Base-by-base conservation (phyloP, 768 basidiomycete species). In the Suillus clintonianus region DNA sequence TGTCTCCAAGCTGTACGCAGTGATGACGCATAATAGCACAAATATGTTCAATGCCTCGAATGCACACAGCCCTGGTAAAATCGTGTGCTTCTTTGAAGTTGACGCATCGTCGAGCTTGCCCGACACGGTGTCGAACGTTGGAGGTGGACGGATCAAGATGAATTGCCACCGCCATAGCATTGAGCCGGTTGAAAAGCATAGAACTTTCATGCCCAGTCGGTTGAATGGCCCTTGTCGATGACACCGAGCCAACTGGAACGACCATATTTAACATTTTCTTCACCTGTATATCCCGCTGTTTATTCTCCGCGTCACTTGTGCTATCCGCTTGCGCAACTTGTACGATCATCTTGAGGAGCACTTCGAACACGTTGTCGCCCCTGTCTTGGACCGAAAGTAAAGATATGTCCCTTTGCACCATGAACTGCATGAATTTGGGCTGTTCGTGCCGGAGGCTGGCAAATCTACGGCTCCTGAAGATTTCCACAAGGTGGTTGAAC, bases 271-370 rank as follows among this genome's bases (percentile, higher is more conserved):
- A 76, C 10, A 96, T 76, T 68, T 94, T 91, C 71, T 86, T 88
- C 70, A 83, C 76, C 65, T 81, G 83, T 32, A 79, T 76, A 9
- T 77, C 75, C 15, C 82, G 70, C 59, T 76, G 75, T 63, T 70
- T 76, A 60, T 74, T 71, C 67, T 75, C 72, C 27, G 61, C 54
- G 24, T 72, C 71, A 24, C 70, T 70, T 41, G 75, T 72, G 3
- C 62, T 27, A 34, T 70, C 68, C 63, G 78, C 76, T 14, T 80
- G 74, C 1, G 80, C 80, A 0, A 89, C 88, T 51, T 86, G 85
- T n/a, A 89, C 85, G 39, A 95, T 80, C 61, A 97, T 81, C 72
- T 95, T 94, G 51, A 97, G 80, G 71, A 95, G 92, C 7, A 92
- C 72, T n/a, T 85, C 82, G 70, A 90, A 95, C 1, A 91, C 85